These are phyloP conservation scores for Gentiana straminea DNA, from an alignment of 257 asterid genomes.

Conservation along the genomic window DNA sequence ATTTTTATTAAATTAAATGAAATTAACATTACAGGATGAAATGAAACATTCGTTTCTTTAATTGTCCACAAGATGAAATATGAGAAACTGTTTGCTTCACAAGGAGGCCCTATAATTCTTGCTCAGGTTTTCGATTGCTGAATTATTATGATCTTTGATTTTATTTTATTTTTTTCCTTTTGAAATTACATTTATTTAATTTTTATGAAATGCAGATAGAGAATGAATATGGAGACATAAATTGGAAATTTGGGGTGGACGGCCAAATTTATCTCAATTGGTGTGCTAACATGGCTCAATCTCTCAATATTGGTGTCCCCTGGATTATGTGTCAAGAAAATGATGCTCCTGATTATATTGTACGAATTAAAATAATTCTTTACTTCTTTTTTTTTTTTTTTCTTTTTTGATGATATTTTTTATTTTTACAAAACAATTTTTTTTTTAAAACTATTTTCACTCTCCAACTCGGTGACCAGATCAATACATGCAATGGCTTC, in stretches of 20 bases:
- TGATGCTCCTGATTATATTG: slow-evolving; percentile 77
- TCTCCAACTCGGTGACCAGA: slow-evolving; percentile 23
- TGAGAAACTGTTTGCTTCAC: slow-evolving; percentile 30
- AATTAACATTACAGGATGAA: slow-evolving; percentile 16
- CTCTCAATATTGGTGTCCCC: slow-evolving; percentile 82
- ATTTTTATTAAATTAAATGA: not conserved
- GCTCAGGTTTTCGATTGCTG: slow-evolving; percentile 25
- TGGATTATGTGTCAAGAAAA: slow-evolving; percentile 96
- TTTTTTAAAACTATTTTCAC: not conserved
- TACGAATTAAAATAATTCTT: slow-evolving; percentile 20
- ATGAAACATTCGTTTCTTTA: slow-evolving; percentile 27
- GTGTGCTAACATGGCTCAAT: slow-evolving; percentile 85
- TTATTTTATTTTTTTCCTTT: not conserved
- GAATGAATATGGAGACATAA: slow-evolving; percentile 83
- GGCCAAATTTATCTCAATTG: slow-evolving; percentile 76
- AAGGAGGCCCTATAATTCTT: slow-evolving; percentile 42
- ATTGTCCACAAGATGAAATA: slow-evolving; percentile 32
- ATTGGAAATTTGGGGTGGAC: slow-evolving; percentile 75
- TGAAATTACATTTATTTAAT: not conserved
- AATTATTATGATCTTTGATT: not conserved
- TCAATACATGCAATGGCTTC: slow-evolving; percentile 84
- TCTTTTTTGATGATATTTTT: not conserved
- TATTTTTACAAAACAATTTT: no score
- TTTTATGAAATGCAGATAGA: slow-evolving; percentile 43
- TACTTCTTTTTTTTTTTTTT: not conserved